A percentile compares a stretch with the other conserved stretches of the same genome.
These are phyloP conservation scores for Cytospora piceicola DNA, from an alignment of 2,329 filamentous ascomycete genomes.

Conservation along the genomic window DNA sequence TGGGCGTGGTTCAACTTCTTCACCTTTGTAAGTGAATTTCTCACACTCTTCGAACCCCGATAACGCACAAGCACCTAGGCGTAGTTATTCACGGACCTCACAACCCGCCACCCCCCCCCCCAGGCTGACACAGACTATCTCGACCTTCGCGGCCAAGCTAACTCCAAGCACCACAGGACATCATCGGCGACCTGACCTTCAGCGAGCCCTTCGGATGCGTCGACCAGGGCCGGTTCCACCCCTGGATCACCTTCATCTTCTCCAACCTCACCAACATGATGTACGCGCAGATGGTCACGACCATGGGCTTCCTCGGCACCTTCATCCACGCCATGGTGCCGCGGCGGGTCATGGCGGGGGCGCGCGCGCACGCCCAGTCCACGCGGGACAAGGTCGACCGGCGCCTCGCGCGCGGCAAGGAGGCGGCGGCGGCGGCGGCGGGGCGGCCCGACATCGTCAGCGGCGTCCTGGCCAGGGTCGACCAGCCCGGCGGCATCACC, in stretches of 20 bases:
- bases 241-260: slow-evolving; percentile 36
- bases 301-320: slow-evolving; percentile 26
- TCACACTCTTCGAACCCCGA: not conserved
- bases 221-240: slow-evolving; percentile 32
- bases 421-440: slow-evolving; percentile 14
- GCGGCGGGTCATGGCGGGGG: slow-evolving; percentile 21
- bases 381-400: slow-evolving; percentile 31
- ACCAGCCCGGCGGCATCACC: slow-evolving; percentile 22
- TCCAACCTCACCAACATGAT: slow-evolving; percentile 34
- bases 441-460: slow-evolving; percentile 28
- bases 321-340: slow-evolving; percentile 29
- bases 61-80: not conserved
- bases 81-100: too few species aligned
- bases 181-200: slow-evolving; percentile 37
- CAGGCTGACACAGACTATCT: not conserved
- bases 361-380: slow-evolving; percentile 27
- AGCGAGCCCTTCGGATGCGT: slow-evolving; percentile 36
- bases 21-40: slow-evolving; percentile 29
- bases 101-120: not conserved
- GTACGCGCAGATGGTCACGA: slow-evolving; percentile 31
- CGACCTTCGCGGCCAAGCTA: not conserved
- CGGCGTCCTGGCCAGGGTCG: slow-evolving; percentile 22
- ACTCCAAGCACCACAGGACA: slow-evolving; percentile 24
- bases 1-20: slow-evolving; percentile 36
- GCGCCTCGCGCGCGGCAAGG: slow-evolving; percentile 24